Evolutionary conservation across 169 alveolate genomes (phyloP).

Genomic region (Eimeria falciformis): DNA sequence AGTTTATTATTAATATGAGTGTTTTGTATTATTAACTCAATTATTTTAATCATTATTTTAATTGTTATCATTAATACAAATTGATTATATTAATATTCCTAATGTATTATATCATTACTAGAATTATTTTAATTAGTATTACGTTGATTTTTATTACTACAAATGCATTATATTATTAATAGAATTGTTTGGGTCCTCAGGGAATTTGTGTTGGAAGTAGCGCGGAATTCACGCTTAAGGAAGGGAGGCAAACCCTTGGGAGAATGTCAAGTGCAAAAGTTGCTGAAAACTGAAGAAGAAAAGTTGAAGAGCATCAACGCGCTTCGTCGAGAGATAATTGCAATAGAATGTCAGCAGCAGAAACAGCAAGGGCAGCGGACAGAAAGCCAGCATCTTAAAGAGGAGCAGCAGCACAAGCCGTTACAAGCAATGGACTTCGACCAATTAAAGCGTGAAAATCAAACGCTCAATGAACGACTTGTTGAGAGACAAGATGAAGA

Average conservation of each 20-base stretch:
- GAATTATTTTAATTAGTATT: too few species aligned
- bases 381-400: not conserved
- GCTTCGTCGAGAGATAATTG: conserved; percentile 89
- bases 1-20: too few species aligned
- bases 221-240: conserved; percentile 85
- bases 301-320: conserved; percentile 81
- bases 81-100: too few species aligned
- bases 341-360: conserved; percentile 90
- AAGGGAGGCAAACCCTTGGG: conserved; percentile 88
- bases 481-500: conserved; percentile 95
- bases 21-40: too few species aligned
- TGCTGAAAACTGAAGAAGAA: conserved; percentile 80
- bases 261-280: conserved; percentile 65
- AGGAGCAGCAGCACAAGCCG: conserved; percentile 92
- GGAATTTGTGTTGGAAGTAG: conserved; percentile 89
- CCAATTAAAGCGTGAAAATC: conserved; percentile 95
- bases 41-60: too few species aligned
- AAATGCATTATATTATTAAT: too few species aligned
- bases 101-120: too few species aligned
- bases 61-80: too few species aligned
- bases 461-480: conserved; percentile 94
- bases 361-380: conserved; percentile 89
- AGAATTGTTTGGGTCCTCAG: conserved; percentile 26
- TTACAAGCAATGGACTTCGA: conserved; percentile 96
- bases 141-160: too few species aligned